A percentile compares a stretch with the other conserved stretches of the same genome.
These are phyloP conservation scores for Suillus subaureus DNA, from an alignment of 768 basidiomycete genomes.

Conservation along the genomic window DNA sequence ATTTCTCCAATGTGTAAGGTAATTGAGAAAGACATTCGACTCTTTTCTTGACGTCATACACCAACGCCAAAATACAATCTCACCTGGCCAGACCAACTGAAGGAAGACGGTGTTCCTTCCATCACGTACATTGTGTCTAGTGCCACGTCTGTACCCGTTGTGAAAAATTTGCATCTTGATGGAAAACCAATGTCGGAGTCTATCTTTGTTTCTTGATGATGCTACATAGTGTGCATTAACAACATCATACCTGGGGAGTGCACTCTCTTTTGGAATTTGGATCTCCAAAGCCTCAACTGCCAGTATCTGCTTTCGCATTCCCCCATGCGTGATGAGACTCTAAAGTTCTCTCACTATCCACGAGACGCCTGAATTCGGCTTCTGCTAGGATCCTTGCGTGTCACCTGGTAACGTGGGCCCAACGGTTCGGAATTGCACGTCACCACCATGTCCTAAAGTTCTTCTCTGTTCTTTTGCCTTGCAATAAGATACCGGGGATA, in stretches of 20 bases:
- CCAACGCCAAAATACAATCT: not conserved
- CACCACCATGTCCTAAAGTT: too few species aligned
- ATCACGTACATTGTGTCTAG: not conserved
- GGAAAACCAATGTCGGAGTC: not conserved
- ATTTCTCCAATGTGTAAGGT: not conserved
- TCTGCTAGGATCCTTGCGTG: not conserved
- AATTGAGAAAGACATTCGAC: not conserved
- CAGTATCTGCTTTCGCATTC: not conserved
- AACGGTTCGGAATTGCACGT: too few species aligned
- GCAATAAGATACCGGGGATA: too few species aligned
- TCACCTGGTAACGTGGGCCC: not conserved
- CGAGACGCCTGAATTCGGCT: too few species aligned
- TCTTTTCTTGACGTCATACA: not conserved
- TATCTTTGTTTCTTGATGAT: not conserved
- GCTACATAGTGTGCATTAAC: not conserved
- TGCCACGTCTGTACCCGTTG: not conserved
- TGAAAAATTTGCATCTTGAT: not conserved
- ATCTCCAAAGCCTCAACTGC: not conserved
- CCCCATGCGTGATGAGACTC: not conserved
- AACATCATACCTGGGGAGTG: not conserved
- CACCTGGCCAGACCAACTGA: not conserved
- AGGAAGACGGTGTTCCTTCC: not conserved
- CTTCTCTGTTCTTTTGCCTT: too few species aligned
- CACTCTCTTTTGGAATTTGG: too few species aligned
- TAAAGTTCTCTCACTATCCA: not conserved